phyloP scores from a whole-genome alignment of 306 rosid species.

The Cucurbita moschata region DNA sequence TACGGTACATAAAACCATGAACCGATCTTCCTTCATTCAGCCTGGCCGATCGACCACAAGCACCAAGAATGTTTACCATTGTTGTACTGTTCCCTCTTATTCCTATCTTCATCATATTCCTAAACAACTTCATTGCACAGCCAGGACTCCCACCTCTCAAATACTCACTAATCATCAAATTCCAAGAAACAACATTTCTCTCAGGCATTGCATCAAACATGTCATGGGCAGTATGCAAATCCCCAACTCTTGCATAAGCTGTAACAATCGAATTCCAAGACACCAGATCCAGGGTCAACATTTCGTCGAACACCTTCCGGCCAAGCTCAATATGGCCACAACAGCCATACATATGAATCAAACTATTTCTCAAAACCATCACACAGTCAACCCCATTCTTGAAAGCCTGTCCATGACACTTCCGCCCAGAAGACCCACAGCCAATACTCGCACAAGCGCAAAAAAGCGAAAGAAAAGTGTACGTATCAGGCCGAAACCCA shows the following conservation, averaged over 20 bases:
- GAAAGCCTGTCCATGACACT: slow-evolving; percentile 46
- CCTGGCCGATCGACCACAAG: slow-evolving; percentile 49
- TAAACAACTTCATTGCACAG: slow-evolving; percentile 42
- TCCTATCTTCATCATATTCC: slow-evolving; percentile 37
- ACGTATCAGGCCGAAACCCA: slow-evolving; percentile 36
- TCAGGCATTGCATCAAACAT: slow-evolving; percentile 50
- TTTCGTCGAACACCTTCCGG: slow-evolving; percentile 31
- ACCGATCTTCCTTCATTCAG: slow-evolving; percentile 57
- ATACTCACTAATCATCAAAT: slow-evolving; percentile 43
- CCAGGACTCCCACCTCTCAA: slow-evolving; percentile 52
- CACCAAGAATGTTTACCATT: slow-evolving; percentile 34
- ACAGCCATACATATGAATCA: slow-evolving; percentile 48
- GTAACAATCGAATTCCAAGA: slow-evolving; percentile 56
- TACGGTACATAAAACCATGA: slow-evolving; percentile 43
- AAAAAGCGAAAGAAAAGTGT: slow-evolving; percentile 44
- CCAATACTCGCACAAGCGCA: slow-evolving; percentile 32
- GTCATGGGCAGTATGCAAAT: slow-evolving; percentile 25
- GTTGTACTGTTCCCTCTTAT: slow-evolving; percentile 34
- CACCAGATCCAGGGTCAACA: slow-evolving; percentile 32
- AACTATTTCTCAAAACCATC: slow-evolving; percentile 40
- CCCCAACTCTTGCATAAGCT: slow-evolving; percentile 22
- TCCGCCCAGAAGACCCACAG: slow-evolving; percentile 27
- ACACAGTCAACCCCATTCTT: slow-evolving; percentile 43
- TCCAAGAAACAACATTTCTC: slow-evolving; percentile 53
- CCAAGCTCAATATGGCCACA: slow-evolving; percentile 31